Percentiles rank a stretch among this genome's conserved stretches.
These are phyloP conservation scores for Aureobasidium lini DNA, from an alignment of 2,329 filamentous ascomycete genomes.

Conservation along the genomic window DNA sequence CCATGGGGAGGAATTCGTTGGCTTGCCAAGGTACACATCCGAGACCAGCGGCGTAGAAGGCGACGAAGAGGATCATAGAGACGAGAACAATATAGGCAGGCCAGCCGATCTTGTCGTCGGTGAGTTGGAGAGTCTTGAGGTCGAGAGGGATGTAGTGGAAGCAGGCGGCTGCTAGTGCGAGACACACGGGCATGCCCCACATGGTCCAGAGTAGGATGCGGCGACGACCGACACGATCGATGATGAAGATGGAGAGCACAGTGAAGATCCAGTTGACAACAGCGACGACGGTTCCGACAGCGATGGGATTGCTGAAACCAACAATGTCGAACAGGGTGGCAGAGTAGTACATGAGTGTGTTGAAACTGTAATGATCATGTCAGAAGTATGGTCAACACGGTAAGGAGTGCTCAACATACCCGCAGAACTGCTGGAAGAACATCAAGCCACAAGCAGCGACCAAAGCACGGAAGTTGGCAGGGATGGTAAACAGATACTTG, in stretches of 20 bases:
- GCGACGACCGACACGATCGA: conserved; percentile 70
- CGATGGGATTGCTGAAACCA: conserved; percentile 68
- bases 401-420: conserved; percentile 12
- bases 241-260: conserved; percentile 61
- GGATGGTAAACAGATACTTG: conserved; percentile 17
- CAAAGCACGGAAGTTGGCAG: conserved; percentile 30
- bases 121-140: conserved; percentile 16
- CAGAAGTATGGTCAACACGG: background rate
- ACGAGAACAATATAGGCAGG: conserved; percentile 35
- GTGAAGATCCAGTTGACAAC: conserved; percentile 77
- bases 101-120: conserved; percentile 27
- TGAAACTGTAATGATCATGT: conserved; percentile 32
- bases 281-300: conserved; percentile 72
- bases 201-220: conserved; percentile 69
- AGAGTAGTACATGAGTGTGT: conserved; percentile 78
- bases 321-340: conserved; percentile 48
- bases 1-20: conserved; percentile 41
- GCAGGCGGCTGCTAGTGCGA: conserved; percentile 62
- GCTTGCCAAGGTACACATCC: conserved; percentile 43
- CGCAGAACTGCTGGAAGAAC: conserved; percentile 33
- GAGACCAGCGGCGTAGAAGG: conserved; percentile 39
- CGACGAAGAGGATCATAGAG: conserved; percentile 39
- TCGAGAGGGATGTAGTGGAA: conserved; percentile 56
- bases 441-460: conserved; percentile 31
- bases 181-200: conserved; percentile 66